These are phyloP conservation scores for Colletotrichum scovillei DNA, from an alignment of 2,329 filamentous ascomycete genomes.

Conservation along the genomic window DNA sequence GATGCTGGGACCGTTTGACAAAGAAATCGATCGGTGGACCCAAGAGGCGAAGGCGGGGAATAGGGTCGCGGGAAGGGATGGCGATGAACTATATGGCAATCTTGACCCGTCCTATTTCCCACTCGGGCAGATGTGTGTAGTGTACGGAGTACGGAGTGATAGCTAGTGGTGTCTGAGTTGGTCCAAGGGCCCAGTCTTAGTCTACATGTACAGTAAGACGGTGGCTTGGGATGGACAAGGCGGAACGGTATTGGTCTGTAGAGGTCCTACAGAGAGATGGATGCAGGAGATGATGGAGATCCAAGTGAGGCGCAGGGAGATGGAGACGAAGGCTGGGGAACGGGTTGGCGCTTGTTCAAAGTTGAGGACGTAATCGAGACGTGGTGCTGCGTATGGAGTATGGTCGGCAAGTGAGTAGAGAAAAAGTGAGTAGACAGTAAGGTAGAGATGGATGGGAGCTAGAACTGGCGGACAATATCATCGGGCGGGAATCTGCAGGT, in stretches of 20 bases:
- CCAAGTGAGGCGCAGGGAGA: constrained; percentile 20
- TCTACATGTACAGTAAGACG: constrained; percentile 20
- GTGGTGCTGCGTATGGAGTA: not conserved
- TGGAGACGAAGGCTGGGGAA: not conserved
- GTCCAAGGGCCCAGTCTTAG: constrained; percentile 24
- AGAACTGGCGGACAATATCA: constrained; percentile 8
- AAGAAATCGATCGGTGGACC: constrained; percentile 26
- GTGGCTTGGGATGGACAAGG: constrained; percentile 29
- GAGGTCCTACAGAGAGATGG: not conserved
- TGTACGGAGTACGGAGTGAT: too few species aligned
- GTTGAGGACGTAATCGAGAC: not conserved
- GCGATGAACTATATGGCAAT: constrained; percentile 29
- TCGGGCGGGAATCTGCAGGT: constrained; percentile 32
- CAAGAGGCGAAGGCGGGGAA: constrained; percentile 7
- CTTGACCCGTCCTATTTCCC: constrained; percentile 19
- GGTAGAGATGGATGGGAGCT: not conserved
- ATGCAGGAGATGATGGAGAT: constrained; percentile 3
- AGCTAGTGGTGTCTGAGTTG: not conserved
- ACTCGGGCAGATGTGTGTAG: constrained; percentile 7
- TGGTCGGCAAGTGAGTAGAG: not conserved
- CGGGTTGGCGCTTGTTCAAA: constrained; percentile 1
- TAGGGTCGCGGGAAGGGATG: constrained; percentile 28
- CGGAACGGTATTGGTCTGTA: constrained; percentile 5
- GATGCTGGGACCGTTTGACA: constrained; percentile 24
- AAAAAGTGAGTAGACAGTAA: not conserved